phyloP scores from a whole-genome alignment of 305 asterid genomes.

The Salvia sclarea region DNA sequence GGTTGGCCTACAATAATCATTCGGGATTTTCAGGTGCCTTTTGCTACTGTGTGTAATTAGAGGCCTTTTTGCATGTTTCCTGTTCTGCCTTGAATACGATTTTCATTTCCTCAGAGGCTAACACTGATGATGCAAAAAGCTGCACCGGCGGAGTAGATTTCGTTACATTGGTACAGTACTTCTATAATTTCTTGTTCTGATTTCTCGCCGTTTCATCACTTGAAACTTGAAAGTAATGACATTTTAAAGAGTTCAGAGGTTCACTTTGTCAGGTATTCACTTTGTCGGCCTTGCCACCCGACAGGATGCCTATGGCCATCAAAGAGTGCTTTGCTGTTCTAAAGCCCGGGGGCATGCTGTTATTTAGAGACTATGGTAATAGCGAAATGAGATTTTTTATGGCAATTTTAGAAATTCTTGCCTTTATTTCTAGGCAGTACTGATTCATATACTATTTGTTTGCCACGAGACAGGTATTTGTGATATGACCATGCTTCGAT shows the following conservation, averaged over 20 bases:
- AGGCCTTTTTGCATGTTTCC: not conserved
- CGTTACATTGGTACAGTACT: conserved; percentile 82
- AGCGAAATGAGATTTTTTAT: conserved; percentile 14
- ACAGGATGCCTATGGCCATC: conserved; percentile 68
- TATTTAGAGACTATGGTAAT: conserved; percentile 94
- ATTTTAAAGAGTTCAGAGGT: not conserved
- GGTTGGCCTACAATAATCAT: conserved; percentile 60
- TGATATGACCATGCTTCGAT: conserved; percentile 98
- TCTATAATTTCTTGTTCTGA: conserved; percentile 10
- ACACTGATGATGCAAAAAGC: conserved; percentile 43
- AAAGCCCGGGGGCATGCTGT: conserved; percentile 82
- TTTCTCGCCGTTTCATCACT: not conserved
- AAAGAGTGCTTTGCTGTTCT: conserved; percentile 68
- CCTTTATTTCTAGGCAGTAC: not conserved
- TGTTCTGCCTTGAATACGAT: conserved; percentile 9
- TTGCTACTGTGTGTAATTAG: conserved; percentile 7
- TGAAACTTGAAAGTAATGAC: not conserved
- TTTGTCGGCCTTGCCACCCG: conserved; percentile 78
- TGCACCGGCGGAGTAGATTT: conserved; percentile 84
- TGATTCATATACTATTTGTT: conserved; percentile 8
- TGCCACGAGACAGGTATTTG: conserved; percentile 63
- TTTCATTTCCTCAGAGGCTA: conserved; percentile 26
- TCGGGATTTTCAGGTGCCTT: conserved; percentile 44
- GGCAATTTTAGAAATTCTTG: conserved; percentile 17
- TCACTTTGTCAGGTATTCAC: conserved; percentile 74